These are phyloP conservation scores for Xylariaceae sp. DNA, from an alignment of 2,329 filamentous ascomycete genomes.

Conservation along the genomic window DNA sequence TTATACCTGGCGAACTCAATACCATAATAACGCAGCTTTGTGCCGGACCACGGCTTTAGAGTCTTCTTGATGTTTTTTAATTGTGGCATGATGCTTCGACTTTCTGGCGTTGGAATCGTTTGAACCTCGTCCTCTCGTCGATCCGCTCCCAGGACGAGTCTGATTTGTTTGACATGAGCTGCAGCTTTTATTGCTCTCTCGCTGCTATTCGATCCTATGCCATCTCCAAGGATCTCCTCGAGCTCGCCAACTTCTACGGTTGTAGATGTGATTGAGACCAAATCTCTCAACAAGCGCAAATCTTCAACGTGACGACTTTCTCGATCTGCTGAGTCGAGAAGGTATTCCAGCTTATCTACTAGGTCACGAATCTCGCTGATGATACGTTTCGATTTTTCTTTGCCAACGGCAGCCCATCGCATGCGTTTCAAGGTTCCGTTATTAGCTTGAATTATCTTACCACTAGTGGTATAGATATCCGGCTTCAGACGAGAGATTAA, in stretches of 20 bases:
- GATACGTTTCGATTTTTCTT: conserved; percentile 16
- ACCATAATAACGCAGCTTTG: conserved; percentile 3
- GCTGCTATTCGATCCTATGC: not conserved
- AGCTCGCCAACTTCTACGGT: conserved; percentile 23
- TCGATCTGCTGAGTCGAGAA: conserved; percentile 23
- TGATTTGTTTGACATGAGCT: conserved; percentile 27
- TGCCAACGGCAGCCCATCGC: conserved; percentile 22
- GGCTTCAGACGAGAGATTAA: conserved; percentile 20
- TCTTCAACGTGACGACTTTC: conserved; percentile 16
- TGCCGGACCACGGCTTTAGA: conserved; percentile 3
- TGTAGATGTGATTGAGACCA: conserved; percentile 24
- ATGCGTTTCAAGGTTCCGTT: conserved; percentile 19
- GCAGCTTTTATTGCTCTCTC: conserved; percentile 21
- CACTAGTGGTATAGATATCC: conserved; percentile 16
- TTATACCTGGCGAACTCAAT: conserved; percentile 24
- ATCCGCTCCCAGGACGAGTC: conserved; percentile 24
- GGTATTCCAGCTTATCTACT: conserved; percentile 17
- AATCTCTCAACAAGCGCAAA: conserved; percentile 17
- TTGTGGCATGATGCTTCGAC: conserved; percentile 4
- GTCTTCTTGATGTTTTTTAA: conserved; percentile 4
- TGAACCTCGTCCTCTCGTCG: conserved; percentile 25
- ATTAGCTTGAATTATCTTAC: conserved; percentile 22
- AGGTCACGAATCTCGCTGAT: conserved; percentile 16
- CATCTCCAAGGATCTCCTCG: conserved; percentile 14
- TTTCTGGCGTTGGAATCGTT: conserved; percentile 3